Evolutionary conservation across 495 filamentous ascomycete genomes (phyloP).

Genomic region (Tuber umbilicatum): DNA sequence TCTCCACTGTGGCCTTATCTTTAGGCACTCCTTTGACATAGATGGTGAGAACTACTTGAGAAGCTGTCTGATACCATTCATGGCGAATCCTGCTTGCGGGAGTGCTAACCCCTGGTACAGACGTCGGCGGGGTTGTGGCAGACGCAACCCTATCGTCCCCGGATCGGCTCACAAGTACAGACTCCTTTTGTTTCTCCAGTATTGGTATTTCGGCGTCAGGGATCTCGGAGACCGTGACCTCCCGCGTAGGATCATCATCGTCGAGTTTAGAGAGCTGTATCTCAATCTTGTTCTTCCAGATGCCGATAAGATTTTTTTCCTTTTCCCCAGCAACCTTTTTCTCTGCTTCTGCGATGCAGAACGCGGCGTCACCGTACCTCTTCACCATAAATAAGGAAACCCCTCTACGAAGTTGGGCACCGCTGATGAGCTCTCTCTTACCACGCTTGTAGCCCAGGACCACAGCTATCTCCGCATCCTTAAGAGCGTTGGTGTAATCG

Average conservation of each 20-base stretch:
- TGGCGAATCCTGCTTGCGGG: slow-evolving; percentile 61
- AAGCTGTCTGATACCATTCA: slow-evolving; percentile 71
- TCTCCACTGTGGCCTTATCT: slow-evolving; percentile 54
- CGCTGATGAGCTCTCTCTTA: slow-evolving; percentile 70
- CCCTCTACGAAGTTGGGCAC: slow-evolving; percentile 73
- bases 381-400: slow-evolving; percentile 65
- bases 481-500: slow-evolving; percentile 53
- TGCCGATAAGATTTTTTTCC: slow-evolving; percentile 53
- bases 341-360: slow-evolving; percentile 62
- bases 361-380: slow-evolving; percentile 67
- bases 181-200: slow-evolving; percentile 33
- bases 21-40: slow-evolving; percentile 66
- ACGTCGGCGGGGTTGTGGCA: slow-evolving; percentile 3
- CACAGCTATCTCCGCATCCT: slow-evolving; percentile 74
- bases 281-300: slow-evolving; percentile 58
- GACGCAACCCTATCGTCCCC: slow-evolving; percentile 5
- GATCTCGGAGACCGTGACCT: slow-evolving; percentile 56
- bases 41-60: slow-evolving; percentile 60
- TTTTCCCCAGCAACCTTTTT: slow-evolving; percentile 51
- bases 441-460: slow-evolving; percentile 62
- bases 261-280: slow-evolving; percentile 51
- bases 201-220: slow-evolving; percentile 54
- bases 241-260: slow-evolving; percentile 54
- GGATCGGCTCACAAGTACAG: slow-evolving; percentile 13
- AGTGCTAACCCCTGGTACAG: slow-evolving; percentile 45